Evolutionary conservation across 148 eudicot species (phyloP).

Genomic region (Camellia lanceoleosa): DNA sequence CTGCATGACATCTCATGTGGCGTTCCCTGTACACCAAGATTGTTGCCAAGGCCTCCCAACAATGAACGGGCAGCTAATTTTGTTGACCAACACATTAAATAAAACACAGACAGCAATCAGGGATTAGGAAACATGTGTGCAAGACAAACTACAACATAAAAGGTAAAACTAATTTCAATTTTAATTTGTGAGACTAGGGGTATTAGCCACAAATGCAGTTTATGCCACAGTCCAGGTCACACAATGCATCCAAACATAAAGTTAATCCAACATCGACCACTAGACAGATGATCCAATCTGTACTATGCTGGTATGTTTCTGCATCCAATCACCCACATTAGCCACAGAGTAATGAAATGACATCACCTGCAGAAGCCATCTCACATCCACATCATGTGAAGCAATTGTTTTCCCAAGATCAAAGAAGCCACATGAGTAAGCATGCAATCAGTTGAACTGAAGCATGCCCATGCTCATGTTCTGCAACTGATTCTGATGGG

Average conservation of each 20-base stretch:
- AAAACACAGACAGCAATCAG: background rate
- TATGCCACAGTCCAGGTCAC: background rate
- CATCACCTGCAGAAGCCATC: no score
- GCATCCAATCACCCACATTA: background rate
- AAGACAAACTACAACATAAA: background rate
- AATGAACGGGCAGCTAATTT: conserved; percentile 49
- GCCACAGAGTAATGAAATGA: no score
- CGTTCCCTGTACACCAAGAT: conserved; percentile 30
- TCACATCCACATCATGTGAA: no score
- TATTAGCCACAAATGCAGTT: background rate
- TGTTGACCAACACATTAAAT: background rate
- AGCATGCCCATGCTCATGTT: no score
- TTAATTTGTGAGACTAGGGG: no score
- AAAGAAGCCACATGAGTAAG: no score
- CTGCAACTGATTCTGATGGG: no score
- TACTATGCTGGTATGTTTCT: background rate
- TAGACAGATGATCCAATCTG: background rate
- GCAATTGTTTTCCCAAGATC: no score
- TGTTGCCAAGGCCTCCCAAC: conserved; percentile 44
- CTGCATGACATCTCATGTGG: conserved; percentile 31
- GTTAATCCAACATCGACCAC: background rate
- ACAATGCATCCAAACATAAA: background rate
- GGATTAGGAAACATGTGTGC: background rate
- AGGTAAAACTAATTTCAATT: no score
- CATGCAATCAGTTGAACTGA: no score